Evolutionary conservation across 257 asterid genomes (phyloP).

Genomic region (Petunia secreta): DNA sequence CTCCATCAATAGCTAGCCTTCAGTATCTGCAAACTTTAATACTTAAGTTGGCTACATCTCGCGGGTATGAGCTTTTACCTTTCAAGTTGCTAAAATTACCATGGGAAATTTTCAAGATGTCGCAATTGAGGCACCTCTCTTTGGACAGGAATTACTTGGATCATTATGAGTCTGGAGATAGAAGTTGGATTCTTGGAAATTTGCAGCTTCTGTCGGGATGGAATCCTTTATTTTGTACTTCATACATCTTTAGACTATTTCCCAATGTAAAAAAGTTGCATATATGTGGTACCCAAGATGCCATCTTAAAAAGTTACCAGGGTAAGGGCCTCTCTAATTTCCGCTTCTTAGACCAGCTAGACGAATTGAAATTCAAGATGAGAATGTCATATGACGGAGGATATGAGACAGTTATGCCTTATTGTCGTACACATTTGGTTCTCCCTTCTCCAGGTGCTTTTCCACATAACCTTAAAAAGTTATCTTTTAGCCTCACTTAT

Average conservation of each 20-base stretch:
- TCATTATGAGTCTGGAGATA: not conserved
- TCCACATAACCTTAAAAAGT: not conserved
- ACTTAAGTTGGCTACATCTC: not conserved
- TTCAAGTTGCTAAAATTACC: not conserved
- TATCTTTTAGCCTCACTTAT: not conserved
- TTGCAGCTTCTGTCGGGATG: slow-evolving; percentile 16
- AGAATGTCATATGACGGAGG: too few relatives aligned
- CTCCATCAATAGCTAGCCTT: not conserved
- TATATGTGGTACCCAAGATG: too few relatives aligned
- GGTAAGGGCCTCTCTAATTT: not conserved
- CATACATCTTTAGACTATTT: not conserved
- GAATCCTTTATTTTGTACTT: not conserved
- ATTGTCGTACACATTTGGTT: not conserved
- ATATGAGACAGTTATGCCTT: too few relatives aligned
- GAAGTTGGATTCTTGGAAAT: not conserved
- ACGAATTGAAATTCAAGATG: not conserved
- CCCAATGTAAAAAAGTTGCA: too few relatives aligned
- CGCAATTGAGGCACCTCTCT: not conserved
- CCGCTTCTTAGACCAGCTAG: not conserved
- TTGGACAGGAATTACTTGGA: not conserved
- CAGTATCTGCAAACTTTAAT: not conserved
- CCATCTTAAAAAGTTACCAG: not conserved
- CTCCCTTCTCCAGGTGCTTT: slow-evolving; percentile 24
- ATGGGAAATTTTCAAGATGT: not conserved
- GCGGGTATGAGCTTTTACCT: not conserved